Conservation (phyloP, 306 rosid genomes). For the Fagus crenata region DNA sequence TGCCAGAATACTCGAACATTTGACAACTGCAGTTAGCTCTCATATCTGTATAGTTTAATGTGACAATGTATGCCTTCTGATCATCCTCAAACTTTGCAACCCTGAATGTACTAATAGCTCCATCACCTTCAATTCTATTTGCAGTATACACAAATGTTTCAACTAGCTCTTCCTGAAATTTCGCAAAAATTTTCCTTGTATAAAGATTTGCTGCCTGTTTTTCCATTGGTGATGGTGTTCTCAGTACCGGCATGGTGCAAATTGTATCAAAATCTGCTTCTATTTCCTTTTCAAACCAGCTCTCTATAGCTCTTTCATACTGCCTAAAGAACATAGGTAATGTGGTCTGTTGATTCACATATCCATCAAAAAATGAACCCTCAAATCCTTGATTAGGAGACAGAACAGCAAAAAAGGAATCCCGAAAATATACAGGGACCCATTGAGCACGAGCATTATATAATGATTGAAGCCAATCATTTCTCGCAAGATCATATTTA, state of each 20-base stretch:
- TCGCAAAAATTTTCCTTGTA: slow-evolving; percentile 73
- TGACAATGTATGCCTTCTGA: slow-evolving; percentile 65
- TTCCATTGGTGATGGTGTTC: slow-evolving; percentile 97
- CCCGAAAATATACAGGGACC: slow-evolving; percentile 88
- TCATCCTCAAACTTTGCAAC: slow-evolving; percentile 94
- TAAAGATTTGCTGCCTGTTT: slow-evolving; percentile 86
- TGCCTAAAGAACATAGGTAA: slow-evolving; percentile 90
- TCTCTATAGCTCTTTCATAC: slow-evolving; percentile 82
- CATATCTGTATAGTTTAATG: slow-evolving; percentile 68
- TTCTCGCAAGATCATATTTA: slow-evolving; percentile 71
- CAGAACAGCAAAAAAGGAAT: slow-evolving; percentile 69
- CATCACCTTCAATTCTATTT: slow-evolving; percentile 88
- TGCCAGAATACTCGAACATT: slow-evolving; percentile 93
- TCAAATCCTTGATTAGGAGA: slow-evolving; percentile 69
- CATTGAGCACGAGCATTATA: slow-evolving; percentile 78
- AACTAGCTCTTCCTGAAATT: slow-evolving; percentile 92
- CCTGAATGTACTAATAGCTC: slow-evolving; percentile 70
- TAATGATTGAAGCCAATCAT: slow-evolving; percentile 81
- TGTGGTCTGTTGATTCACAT: slow-evolving; percentile 77
- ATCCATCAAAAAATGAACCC: slow-evolving; percentile 79
- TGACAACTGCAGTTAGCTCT: slow-evolving; percentile 90
- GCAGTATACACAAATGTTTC: slow-evolving; percentile 94
- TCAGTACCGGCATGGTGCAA: slow-evolving; percentile 66
- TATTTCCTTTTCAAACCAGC: slow-evolving; percentile 74
- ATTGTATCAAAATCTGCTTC: slow-evolving; percentile 88